Conservation (phyloP, 805 yeast genomes). For the Candida cerambycidarum region DNA sequence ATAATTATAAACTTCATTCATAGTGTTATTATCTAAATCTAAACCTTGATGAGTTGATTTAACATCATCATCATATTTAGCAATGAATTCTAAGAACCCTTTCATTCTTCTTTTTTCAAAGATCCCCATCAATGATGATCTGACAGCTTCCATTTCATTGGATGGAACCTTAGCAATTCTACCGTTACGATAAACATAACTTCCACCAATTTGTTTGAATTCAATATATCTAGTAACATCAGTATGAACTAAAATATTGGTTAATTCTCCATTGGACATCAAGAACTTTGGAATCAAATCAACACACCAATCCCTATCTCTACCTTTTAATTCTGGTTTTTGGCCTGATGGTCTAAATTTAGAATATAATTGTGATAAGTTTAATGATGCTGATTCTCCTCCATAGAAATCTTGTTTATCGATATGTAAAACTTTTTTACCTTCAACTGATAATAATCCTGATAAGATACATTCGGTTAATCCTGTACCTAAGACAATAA, state of each 20-base stretch:
- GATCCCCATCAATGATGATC: slow-evolving; percentile 90
- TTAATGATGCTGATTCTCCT: slow-evolving; percentile 85
- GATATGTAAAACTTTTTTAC: slow-evolving; percentile 94
- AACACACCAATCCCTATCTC: slow-evolving; percentile 97
- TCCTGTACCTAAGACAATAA: slow-evolving; percentile 93
- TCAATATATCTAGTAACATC: slow-evolving; percentile 95
- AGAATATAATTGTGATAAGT: slow-evolving; percentile 64
- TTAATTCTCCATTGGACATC: slow-evolving; percentile 97
- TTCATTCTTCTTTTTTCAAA: slow-evolving; percentile 96
- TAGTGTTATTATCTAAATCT: slow-evolving; percentile 81
- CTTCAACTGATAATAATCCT: slow-evolving; percentile 94
- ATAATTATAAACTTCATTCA: slow-evolving; percentile 86
- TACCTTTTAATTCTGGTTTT: slow-evolving; percentile 73
- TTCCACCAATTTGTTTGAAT: slow-evolving; percentile 94
- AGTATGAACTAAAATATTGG: slow-evolving; percentile 92
- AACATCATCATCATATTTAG: slow-evolving; percentile 76
- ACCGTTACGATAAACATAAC: slow-evolving; percentile 88
- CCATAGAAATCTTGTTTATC: slow-evolving; percentile 97
- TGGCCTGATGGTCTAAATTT: slow-evolving; percentile 81
- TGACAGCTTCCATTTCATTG: slow-evolving; percentile 85
- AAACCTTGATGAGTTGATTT: slow-evolving; percentile 80
- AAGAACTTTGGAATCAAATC: slow-evolving; percentile 95
- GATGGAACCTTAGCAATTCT: slow-evolving; percentile 94
- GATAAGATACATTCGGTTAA: slow-evolving; percentile 94
- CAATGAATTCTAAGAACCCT: slow-evolving; percentile 84